Evolutionary conservation across 2,329 filamentous ascomycete genomes (phyloP).

Genomic region (Onygena corvina): DNA sequence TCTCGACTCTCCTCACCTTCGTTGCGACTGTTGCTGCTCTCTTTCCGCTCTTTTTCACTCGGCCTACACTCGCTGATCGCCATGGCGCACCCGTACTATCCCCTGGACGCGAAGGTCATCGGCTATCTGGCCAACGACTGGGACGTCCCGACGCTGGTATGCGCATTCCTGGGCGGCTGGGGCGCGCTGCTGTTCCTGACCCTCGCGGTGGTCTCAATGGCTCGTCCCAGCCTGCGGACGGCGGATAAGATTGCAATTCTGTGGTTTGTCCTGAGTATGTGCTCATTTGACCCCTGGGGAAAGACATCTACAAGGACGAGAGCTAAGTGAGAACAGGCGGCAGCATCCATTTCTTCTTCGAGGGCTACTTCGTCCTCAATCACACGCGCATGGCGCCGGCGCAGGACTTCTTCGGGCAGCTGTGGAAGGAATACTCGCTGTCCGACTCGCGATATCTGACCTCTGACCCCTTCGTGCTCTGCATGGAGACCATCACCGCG

Average conservation of each 20-base stretch:
- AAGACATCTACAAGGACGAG: background rate
- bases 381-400: slow-evolving; percentile 53
- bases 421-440: slow-evolving; percentile 87
- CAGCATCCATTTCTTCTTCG: slow-evolving; percentile 63
- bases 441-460: slow-evolving; percentile 81
- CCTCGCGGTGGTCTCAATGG: slow-evolving; percentile 41
- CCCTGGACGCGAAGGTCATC: slow-evolving; percentile 48
- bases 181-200: slow-evolving; percentile 47
- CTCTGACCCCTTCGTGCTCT: slow-evolving; percentile 71
- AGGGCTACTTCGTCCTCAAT: slow-evolving; percentile 69
- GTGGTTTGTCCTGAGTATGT: slow-evolving; percentile 65
- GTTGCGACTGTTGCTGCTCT: too few relatives aligned
- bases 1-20: too few relatives aligned
- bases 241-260: slow-evolving; percentile 50
- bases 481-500: slow-evolving; percentile 70
- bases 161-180: slow-evolving; percentile 47
- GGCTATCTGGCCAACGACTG: slow-evolving; percentile 56
- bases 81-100: slow-evolving; percentile 56
- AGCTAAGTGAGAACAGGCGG: slow-evolving; percentile 26
- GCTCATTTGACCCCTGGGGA: background rate
- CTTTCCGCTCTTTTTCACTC: too few relatives aligned
- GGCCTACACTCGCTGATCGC: too few relatives aligned
- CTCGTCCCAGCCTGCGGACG: slow-evolving; percentile 42
- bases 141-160: slow-evolving; percentile 47
- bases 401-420: slow-evolving; percentile 64